A percentile compares a stretch with the other conserved stretches of the same genome.
Evolutionary conservation across 768 basidiomycete species (phyloP).

Genomic region (Pleurotus platypus): DNA sequence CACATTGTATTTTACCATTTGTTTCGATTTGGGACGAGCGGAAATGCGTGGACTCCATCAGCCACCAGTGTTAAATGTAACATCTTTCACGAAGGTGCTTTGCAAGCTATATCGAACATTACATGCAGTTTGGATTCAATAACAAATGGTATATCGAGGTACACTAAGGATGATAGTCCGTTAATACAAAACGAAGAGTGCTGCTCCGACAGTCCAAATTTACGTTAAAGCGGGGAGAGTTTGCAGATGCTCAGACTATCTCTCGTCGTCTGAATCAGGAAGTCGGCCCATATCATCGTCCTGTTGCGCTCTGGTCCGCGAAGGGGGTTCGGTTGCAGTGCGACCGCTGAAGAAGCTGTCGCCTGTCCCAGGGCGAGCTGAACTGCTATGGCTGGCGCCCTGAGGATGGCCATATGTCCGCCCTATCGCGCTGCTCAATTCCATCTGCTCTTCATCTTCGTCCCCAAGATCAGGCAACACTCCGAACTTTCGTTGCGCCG

Average conservation of each 20-base stretch:
- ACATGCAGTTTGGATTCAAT: too few relatives aligned
- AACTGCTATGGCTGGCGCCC: neutral
- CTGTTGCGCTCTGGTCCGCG: neutral
- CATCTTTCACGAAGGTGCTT: too few relatives aligned
- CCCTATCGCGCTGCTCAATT: neutral
- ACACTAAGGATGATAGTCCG: too few relatives aligned
- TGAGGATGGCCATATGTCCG: neutral
- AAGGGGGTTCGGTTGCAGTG: neutral
- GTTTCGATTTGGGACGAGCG: too few relatives aligned
- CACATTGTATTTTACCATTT: too few relatives aligned
- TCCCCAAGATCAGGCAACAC: slow-evolving; percentile 4
- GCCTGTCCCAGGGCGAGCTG: neutral
- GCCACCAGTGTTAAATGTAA: too few relatives aligned
- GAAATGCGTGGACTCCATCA: too few relatives aligned
- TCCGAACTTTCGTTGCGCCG: neutral
- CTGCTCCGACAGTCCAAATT: neutral
- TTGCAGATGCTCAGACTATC: too few relatives aligned
- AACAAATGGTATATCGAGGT: too few relatives aligned
- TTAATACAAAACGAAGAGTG: neutral
- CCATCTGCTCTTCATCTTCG: slow-evolving; percentile 1
- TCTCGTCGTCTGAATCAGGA: slow-evolving; percentile 3
- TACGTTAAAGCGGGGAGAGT: neutral
- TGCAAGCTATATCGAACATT: too few relatives aligned
- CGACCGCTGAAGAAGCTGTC: neutral
- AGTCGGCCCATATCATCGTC: slow-evolving; percentile 3